Evolutionary conservation across 176 grass and related monocot species (phyloP).

Genomic region (Lolium rigidum): DNA sequence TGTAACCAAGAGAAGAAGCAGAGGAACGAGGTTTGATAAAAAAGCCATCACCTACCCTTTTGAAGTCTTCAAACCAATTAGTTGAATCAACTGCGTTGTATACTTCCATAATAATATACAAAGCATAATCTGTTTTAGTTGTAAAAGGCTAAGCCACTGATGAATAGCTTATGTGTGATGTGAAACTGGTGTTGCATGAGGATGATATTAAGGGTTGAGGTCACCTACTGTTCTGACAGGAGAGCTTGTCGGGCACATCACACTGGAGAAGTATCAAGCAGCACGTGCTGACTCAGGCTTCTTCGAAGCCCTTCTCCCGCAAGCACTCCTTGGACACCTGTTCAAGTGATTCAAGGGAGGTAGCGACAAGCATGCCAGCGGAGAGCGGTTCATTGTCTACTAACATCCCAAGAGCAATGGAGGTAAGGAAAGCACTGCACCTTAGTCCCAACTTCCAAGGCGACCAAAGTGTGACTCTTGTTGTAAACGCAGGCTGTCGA

Average conservation of each 20-base stretch:
- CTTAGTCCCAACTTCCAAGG: not conserved
- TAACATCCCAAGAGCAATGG: constrained; percentile 61
- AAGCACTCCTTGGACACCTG: constrained; percentile 74
- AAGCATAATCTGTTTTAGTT: constrained; percentile 6
- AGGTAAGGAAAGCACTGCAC: constrained; percentile 53
- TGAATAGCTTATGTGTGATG: constrained; percentile 5
- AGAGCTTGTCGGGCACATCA: constrained; percentile 56
- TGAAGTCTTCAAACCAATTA: not conserved
- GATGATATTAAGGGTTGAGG: constrained; percentile 4
- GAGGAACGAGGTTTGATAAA: constrained; percentile 71
- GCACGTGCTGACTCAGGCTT: constrained; percentile 69
- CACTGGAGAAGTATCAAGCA: constrained; percentile 90
- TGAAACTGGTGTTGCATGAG: not conserved
- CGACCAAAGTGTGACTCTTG: not conserved
- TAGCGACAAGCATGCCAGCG: constrained; percentile 56
- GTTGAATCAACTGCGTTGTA: constrained; percentile 24
- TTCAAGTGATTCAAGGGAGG: constrained; percentile 65
- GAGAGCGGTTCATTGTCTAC: constrained; percentile 47
- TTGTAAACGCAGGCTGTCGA: constrained; percentile 52
- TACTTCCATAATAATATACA: not conserved
- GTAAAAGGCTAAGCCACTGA: not conserved
- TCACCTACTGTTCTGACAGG: constrained; percentile 46
- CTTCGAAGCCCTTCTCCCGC: constrained; percentile 71
- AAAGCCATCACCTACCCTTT: constrained; percentile 6
- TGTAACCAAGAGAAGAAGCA: constrained; percentile 98